Evolutionary conservation across 768 basidiomycete genomes (phyloP), one percentile per base, ranked within the genome.

Genomic region (Boletus insuetus): DNA sequence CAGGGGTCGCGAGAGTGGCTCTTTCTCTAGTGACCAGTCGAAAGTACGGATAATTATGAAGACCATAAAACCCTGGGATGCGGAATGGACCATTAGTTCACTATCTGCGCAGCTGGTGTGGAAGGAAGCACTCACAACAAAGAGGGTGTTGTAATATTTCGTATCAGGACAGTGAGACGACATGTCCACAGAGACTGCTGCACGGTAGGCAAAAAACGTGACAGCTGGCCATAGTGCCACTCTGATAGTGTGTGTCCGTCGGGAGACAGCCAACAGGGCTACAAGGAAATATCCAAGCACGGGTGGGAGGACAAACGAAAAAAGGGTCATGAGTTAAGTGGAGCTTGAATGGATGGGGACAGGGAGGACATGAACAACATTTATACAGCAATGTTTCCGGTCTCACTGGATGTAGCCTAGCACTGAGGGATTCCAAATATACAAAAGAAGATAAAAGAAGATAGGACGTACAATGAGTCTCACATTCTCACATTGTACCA

Each of bases 261-360:
- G 78, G 5, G 75, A 64, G 29, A 80, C 66, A 7, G 81, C 79
- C 49, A 85, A 74, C 37, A 79, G 63, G 16, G 83, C 82, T n/a
- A 76, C 74, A 14, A 64, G 58, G 67, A 79, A 79, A 65, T 82
- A 83, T 52, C 72, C 71, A 11, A 79, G 42, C 1, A 79, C 22
- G 11, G 76, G 70, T 7, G 79, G 80, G n/a, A 79, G 51, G 40
- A 80, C 49, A 52, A 75, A 69, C 20, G 65, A 70, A 40, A 67
- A 41, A 57, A 79, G 72, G 0, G 69, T 66, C 26, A 69, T 51
- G 35, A 56, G 4, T 70, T 73, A 17, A 79, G 49, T 16, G 79
- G 42, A 31, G 35, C 19, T 35, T 34, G 55, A 17, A 37, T 20
- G 13, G 34, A 22, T 40, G 29, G 29, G 29, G 29, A 29, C 29